Evolutionary conservation across 1,139 yeast species (phyloP).

Genomic region (Candida gigantensis): DNA sequence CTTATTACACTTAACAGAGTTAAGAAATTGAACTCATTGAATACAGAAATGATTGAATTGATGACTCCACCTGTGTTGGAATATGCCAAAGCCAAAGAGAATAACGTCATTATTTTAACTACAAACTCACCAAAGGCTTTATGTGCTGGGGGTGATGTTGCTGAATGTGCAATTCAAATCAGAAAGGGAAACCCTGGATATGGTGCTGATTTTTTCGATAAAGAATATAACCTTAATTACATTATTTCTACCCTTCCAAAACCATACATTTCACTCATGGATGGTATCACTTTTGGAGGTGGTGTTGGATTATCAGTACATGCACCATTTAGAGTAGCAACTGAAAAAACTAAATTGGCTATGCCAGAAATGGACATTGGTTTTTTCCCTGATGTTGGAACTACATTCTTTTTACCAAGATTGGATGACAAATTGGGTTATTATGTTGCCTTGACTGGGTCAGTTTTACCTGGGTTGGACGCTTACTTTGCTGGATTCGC

Average conservation of each 20-base stretch:
- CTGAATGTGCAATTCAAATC: conserved; percentile 64
- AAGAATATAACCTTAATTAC: conserved; percentile 82
- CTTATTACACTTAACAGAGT: conserved; percentile 78
- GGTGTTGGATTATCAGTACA: conserved; percentile 93
- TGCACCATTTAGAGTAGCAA: conserved; percentile 91
- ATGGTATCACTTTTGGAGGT: conserved; percentile 98
- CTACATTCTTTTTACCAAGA: conserved; percentile 84
- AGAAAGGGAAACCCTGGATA: conserved; percentile 48
- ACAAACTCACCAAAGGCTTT: conserved; percentile 67
- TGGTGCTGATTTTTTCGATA: conserved; percentile 68
- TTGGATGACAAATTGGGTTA: conserved; percentile 82
- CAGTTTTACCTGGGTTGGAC: conserved; percentile 73
- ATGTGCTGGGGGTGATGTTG: conserved; percentile 95
- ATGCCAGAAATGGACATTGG: conserved; percentile 99
- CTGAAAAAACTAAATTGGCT: conserved; percentile 86
- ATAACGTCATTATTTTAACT: conserved; percentile 66
- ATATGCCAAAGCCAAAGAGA: conserved; percentile 67
- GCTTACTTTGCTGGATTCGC: conserved; percentile 82
- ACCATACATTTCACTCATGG: conserved; percentile 81
- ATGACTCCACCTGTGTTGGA: conserved; percentile 77
- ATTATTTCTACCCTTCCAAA: conserved; percentile 77
- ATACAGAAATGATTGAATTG: conserved; percentile 72
- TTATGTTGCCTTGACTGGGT: conserved; percentile 86
- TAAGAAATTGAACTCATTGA: conserved; percentile 80
- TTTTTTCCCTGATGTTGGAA: conserved; percentile 94